These are phyloP conservation scores for Plantago major DNA, from an alignment of 257 asterid genomes.

Conservation along the genomic window DNA sequence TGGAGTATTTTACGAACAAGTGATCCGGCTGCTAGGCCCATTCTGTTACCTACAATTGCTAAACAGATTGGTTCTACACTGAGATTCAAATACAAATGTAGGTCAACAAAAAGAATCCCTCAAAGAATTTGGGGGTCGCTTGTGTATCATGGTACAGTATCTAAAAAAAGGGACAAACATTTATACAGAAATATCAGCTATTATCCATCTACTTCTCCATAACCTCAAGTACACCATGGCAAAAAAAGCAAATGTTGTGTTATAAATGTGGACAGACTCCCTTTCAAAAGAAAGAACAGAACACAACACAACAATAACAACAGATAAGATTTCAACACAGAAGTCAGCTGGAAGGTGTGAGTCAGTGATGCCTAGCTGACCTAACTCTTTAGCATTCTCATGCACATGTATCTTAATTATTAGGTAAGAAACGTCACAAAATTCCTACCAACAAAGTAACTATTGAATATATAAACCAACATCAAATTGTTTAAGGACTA, in stretches of 20 bases:
- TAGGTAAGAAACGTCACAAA: conserved; percentile 26
- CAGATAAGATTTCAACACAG: background rate
- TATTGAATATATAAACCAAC: conserved; percentile 3
- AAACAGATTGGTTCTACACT: background rate
- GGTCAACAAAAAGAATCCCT: background rate
- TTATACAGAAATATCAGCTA: too few species aligned
- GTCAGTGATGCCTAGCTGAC: conserved; percentile 35
- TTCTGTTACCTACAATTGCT: too few species aligned
- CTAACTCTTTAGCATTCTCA: conserved; percentile 25
- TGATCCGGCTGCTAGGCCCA: too few species aligned
- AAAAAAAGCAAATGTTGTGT: background rate
- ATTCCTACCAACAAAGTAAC: conserved; percentile 25
- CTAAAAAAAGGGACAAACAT: too few species aligned
- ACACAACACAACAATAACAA: background rate
- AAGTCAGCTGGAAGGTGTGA: conserved; percentile 18
- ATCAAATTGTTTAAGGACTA: background rate
- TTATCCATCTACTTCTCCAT: too few species aligned
- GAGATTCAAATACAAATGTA: background rate
- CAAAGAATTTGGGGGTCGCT: too few species aligned
- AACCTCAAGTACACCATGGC: background rate
- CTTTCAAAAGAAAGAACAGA: background rate
- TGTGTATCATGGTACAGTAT: too few species aligned
- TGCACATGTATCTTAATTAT: conserved; percentile 19
- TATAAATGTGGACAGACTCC: background rate
- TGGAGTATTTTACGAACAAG: too few species aligned